These are phyloP conservation scores for Apiotrichum mycotoxinovorans DNA, from an alignment of 1,284 basidiomycete genomes.

Conservation along the genomic window DNA sequence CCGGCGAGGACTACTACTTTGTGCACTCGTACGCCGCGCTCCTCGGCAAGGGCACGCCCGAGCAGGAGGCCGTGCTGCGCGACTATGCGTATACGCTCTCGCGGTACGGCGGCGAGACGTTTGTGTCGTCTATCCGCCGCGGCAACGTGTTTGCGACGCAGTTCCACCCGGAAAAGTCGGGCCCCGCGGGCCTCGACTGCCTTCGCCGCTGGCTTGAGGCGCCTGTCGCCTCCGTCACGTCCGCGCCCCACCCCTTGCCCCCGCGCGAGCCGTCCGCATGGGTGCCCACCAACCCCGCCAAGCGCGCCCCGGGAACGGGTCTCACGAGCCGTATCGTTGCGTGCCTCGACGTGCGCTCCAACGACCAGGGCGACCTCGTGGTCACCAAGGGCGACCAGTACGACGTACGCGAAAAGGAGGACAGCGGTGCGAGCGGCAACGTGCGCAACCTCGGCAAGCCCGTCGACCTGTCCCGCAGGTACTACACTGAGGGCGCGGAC, in stretches of 20 bases:
- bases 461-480: constrained; percentile 81
- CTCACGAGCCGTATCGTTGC: constrained; percentile 94
- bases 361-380: constrained; percentile 94
- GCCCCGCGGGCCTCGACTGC: constrained; percentile 78
- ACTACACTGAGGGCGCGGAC: constrained; percentile 88
- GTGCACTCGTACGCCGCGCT: constrained; percentile 85
- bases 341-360: constrained; percentile 95
- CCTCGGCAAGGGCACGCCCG: constrained; percentile 53
- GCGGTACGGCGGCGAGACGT: constrained; percentile 91
- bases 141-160: constrained; percentile 91
- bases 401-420: constrained; percentile 82
- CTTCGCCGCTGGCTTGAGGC: constrained; percentile 77
- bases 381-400: constrained; percentile 99
- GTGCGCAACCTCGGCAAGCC: constrained; percentile 98
- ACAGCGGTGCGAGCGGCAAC: constrained; percentile 57
- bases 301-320: constrained; percentile 54
- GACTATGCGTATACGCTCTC: constrained; percentile 81
- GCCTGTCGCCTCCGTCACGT: constrained; percentile 36
- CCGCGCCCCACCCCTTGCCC: constrained; percentile 17
- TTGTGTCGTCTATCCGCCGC: constrained; percentile 77
- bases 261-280: background rate
- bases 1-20: constrained; percentile 78
- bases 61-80: constrained; percentile 49
- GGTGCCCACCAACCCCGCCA: constrained; percentile 11
- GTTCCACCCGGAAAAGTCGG: constrained; percentile 99